Evolutionary conservation across 2,329 filamentous ascomycete species (phyloP).

Genomic region (Beauveria caledonica): DNA sequence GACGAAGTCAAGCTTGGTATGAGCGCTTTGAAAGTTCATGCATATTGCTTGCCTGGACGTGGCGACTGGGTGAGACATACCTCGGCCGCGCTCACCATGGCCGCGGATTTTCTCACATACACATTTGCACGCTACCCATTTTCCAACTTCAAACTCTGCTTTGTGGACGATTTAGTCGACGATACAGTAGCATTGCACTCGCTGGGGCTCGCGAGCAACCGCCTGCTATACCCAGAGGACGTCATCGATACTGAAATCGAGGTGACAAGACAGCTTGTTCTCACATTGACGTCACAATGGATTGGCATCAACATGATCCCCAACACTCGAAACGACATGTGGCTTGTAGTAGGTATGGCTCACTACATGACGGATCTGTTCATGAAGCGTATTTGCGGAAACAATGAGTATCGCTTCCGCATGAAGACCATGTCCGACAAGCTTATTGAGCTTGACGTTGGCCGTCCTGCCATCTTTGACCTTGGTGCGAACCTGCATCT

Average conservation of each 20-base stretch:
- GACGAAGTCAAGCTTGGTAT: conserved; percentile 85
- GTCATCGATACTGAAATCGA: conserved; percentile 80
- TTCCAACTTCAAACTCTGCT: conserved; percentile 84
- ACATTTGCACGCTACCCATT: conserved; percentile 89
- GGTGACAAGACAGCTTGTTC: conserved; percentile 70
- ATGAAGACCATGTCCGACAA: conserved; percentile 79
- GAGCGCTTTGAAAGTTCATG: conserved; percentile 81
- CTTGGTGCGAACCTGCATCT: conserved; percentile 71
- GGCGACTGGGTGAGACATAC: conserved; percentile 79
- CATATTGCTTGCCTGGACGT: conserved; percentile 81
- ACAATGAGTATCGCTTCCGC: conserved; percentile 88
- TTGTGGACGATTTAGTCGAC: conserved; percentile 78
- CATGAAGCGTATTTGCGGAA: conserved; percentile 82
- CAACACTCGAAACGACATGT: conserved; percentile 70
- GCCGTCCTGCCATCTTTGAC: conserved; percentile 72
- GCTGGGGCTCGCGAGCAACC: conserved; percentile 78
- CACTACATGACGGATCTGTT: conserved; percentile 95
- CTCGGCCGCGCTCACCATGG: conserved; percentile 73
- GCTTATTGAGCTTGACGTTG: conserved; percentile 72
- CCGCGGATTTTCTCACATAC: conserved; percentile 85
- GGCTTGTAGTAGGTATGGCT: conserved; percentile 82
- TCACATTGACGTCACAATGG: conserved; percentile 86
- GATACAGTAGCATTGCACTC: conserved; percentile 74
- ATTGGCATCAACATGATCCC: conserved; percentile 88
- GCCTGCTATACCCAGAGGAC: conserved; percentile 74